These are phyloP conservation scores for Hymenoscyphus albidus DNA, from an alignment of 2,329 filamentous ascomycete species.

Conservation along the genomic window DNA sequence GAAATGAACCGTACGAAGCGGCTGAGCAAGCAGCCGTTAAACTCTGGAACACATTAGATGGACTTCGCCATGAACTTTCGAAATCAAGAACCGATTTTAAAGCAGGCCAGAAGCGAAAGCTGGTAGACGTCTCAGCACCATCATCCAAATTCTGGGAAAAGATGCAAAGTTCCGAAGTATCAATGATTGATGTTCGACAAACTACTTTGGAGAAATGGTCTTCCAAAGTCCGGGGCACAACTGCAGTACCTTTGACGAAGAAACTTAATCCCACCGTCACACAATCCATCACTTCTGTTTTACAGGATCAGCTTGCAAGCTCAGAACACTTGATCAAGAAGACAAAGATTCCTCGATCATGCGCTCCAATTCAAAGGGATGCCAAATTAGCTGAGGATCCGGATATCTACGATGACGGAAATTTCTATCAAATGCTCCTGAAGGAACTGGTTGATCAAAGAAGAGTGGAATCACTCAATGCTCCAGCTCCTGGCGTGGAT, in stretches of 20 bases:
- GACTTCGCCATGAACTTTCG: slow-evolving; percentile 59
- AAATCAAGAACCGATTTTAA: slow-evolving; percentile 42
- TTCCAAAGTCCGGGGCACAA: slow-evolving; percentile 64
- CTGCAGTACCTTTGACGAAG: slow-evolving; percentile 51
- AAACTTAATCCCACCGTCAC: slow-evolving; percentile 51
- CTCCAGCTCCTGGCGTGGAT: slow-evolving; percentile 35
- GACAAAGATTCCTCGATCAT: slow-evolving; percentile 69
- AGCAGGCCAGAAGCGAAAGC: slow-evolving; percentile 60
- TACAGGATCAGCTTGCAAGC: slow-evolving; percentile 65
- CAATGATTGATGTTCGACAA: slow-evolving; percentile 58
- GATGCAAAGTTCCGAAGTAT: slow-evolving; percentile 62
- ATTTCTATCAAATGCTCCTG: slow-evolving; percentile 90
- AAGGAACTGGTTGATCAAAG: slow-evolving; percentile 92
- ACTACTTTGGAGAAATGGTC: slow-evolving; percentile 88
- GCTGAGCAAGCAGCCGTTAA: slow-evolving; percentile 83
- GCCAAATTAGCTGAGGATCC: slow-evolving; percentile 54
- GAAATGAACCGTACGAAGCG: slow-evolving; percentile 57
- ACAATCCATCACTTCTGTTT: slow-evolving; percentile 62
- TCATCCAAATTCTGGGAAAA: slow-evolving; percentile 68
- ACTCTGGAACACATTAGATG: slow-evolving; percentile 77
- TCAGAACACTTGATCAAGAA: slow-evolving; percentile 65
- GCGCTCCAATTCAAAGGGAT: slow-evolving; percentile 65
- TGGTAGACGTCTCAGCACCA: slow-evolving; percentile 52
- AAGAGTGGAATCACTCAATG: slow-evolving; percentile 59
- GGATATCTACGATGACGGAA: slow-evolving; percentile 82